Base-by-base conservation (phyloP, 345 rosid genomes). In the Salix udensis region DNA sequence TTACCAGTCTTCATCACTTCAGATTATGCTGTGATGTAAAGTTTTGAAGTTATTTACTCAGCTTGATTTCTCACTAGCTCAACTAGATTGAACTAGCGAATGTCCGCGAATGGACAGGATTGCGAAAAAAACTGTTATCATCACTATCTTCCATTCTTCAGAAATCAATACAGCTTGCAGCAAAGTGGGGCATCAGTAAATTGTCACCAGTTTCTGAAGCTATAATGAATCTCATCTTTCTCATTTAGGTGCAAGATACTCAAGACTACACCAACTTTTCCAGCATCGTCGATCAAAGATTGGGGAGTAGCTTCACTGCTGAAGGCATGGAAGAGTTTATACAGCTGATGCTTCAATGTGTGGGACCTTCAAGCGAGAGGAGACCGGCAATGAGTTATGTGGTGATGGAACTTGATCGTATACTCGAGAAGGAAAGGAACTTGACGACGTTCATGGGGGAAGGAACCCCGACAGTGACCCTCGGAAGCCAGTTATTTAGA, bases 311-410 rank as follows among this genome's bases (percentile, higher is more conserved):
- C 68, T 95, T 91, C 89, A 93, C 98, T 11, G 74, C 85, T 6
- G 97, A 93, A 88, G 93, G 93, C 23, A 89, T 93, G 89, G 96
- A 95, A 67, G 93, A 85, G 70, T 85, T 90, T 75, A 89, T 91
- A 76, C 84, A 58, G 80, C 68, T 93, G 82, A 87, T 83, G 60
- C 37, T 86, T 28, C 86, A 75, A 46, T 93, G 97, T 79, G 36
- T 93, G 77, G 89, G 89, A 13, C 83, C 83, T 6, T 93, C 93
- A 46, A 95, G 98, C 53, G 97, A 93, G 79, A 89, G 91, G 80
- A 86, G 98, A 71, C 96, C 96, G 15, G 77, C 78, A 0, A 93
- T 91, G 94, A 88, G 84, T 75, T n/a, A 85, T 69, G 91, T 93
- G 78, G 89, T 89, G 75, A 85, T 73, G 85, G 98, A 95, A 74